phyloP scores from a whole-genome alignment of 176 grass and related monocot genomes.

The Triticum timopheevii region DNA sequence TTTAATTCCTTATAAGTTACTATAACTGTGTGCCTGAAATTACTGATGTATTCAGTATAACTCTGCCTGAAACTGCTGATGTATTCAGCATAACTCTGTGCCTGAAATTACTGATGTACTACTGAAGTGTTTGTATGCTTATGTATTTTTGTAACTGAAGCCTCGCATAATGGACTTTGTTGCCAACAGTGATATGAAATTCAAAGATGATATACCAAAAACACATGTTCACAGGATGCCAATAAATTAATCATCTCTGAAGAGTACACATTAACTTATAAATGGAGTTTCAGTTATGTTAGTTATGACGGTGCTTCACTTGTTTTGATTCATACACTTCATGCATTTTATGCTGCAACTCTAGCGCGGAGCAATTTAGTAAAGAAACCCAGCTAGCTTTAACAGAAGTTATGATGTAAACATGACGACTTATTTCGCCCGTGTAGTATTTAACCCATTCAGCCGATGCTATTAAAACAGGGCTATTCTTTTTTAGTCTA shows the following conservation, averaged over 20 bases:
- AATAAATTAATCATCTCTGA: neutral
- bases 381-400: neutral
- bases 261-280: neutral
- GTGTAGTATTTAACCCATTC: neutral
- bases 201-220: neutral
- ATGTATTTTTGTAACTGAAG: neutral
- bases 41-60: neutral
- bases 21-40: neutral
- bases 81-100: neutral
- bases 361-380: neutral
- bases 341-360: neutral
- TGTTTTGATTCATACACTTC: neutral
- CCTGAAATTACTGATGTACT: neutral
- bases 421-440: neutral
- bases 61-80: neutral
- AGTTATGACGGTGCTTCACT: neutral
- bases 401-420: neutral
- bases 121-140: neutral
- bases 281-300: neutral
- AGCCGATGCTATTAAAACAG: neutral
- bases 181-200: neutral
- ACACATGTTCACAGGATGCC: neutral
- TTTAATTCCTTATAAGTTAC: neutral
- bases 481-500: neutral
- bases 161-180: neutral